Base-by-base conservation (phyloP, 176 grass and related monocot genomes). In the Cocos nucifera region DNA sequence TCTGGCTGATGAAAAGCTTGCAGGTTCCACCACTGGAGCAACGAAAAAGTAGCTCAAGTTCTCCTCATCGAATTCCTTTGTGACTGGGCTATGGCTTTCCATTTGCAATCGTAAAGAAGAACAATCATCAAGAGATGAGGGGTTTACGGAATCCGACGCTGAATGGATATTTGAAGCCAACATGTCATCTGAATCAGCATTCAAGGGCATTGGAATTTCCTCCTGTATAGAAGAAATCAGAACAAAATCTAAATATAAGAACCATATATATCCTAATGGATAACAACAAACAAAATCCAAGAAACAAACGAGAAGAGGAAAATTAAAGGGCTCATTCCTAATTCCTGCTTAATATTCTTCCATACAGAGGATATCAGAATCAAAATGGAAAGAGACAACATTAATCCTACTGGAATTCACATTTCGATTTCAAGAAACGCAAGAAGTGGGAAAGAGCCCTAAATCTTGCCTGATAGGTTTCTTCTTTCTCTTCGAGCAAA, bases 401-500 rank as follows among this genome's bases (percentile, higher is more conserved):
- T 44, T 44, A 44, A 44, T 14, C 35, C 35, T 44, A 44, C 10
- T 44, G 20, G 6, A n/a, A 28, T 19, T 49, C 27, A 19, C 32
- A 9, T 56, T 48, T 50, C 9, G 3, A 22, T 17, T 6, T 14
- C 8, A 44, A 14, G 2, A 44, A 44, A 14, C 2, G 35, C 8
- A 17, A 58, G 20, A 49, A 22, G 53, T 16, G 58, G 19, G 61
- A 50, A 77, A 27, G 49, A 51, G 17, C 50, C 29, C 21, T 65
- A 29, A 58, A 57, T 35, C 35, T 32, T 57, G 80, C 87, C 87
- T 88, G 75, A 71, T 66, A 20, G 29, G 24, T 69, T 65, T 85
- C 93, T 69, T 80, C 89, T 29, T 85, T 89, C n/a, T 83, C 83
- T 78, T 98, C 93, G 20, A 64, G 20, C 10, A 98, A 67, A 28